A percentile compares a stretch with the other conserved stretches of the same genome.
phyloP scores from a whole-genome alignment of 306 rosid species.

The Bauhinia variegata region DNA sequence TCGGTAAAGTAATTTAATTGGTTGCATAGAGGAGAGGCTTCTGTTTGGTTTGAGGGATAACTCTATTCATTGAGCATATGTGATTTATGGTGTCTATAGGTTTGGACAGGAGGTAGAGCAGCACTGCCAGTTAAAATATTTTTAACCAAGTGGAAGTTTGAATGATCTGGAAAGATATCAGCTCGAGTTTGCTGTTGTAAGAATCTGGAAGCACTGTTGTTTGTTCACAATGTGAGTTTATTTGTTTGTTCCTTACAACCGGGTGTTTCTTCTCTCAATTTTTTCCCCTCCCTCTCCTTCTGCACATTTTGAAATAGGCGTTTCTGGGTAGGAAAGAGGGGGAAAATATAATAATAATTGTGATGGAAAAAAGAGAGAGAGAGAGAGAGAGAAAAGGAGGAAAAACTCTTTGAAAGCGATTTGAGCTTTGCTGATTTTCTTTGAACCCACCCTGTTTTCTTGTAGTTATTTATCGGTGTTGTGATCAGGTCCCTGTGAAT shows the following conservation, averaged over 20 bases:
- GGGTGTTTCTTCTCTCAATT: constrained; percentile 43
- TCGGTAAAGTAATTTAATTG: constrained; percentile 5
- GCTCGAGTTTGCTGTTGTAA: constrained; percentile 40
- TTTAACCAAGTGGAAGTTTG: constrained; percentile 38
- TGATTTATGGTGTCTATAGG: constrained; percentile 45
- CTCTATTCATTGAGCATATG: constrained; percentile 16
- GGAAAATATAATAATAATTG: constrained; percentile 21
- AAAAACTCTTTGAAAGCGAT: constrained; percentile 31
- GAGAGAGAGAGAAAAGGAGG: constrained; percentile 16
- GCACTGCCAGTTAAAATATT: constrained; percentile 22
- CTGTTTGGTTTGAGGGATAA: no score
- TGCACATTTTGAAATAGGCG: constrained; percentile 43
- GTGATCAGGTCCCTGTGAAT: constrained; percentile 36
- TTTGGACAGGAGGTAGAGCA: constrained; percentile 67
- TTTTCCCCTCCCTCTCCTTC: background rate
- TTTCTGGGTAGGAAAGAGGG: constrained; percentile 31
- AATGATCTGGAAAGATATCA: constrained; percentile 45
- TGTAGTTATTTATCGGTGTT: constrained; percentile 36
- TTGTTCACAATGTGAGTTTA: constrained; percentile 52
- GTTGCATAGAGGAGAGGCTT: background rate
- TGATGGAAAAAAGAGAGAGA: constrained; percentile 11
- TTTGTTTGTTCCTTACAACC: constrained; percentile 49
- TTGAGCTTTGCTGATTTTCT: constrained; percentile 45
- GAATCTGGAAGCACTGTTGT: constrained; percentile 43
- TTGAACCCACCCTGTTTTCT: constrained; percentile 40